Conservation (phyloP, 768 basidiomycete genomes). For the Grammothele lineata region DNA sequence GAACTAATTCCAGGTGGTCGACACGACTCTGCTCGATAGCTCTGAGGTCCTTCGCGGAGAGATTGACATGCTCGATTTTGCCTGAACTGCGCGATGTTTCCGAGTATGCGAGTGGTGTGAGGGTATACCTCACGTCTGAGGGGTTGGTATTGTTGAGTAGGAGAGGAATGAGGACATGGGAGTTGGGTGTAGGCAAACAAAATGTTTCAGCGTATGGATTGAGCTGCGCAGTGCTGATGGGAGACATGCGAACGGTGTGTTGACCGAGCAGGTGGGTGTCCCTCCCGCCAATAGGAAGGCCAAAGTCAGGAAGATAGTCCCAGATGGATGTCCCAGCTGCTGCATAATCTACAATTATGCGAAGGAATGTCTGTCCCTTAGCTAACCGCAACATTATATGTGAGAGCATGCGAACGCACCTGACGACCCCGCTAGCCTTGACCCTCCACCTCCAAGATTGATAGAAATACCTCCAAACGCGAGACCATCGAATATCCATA, state of each 20-base stretch:
- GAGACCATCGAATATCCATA: conserved; percentile 65
- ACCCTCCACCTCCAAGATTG: conserved; percentile 38
- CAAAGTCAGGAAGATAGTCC: conserved; percentile 44
- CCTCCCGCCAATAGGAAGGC: conserved; percentile 43
- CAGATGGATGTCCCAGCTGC: conserved; percentile 35
- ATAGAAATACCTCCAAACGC: conserved; percentile 70
- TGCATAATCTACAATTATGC: too few species aligned
- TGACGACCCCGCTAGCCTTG: conserved; percentile 22
- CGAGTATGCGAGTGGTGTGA: conserved; percentile 58
- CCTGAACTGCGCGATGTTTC: conserved; percentile 33
- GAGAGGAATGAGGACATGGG: conserved; percentile 69
- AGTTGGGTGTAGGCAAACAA: conserved; percentile 57
- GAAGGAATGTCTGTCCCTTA: too few species aligned
- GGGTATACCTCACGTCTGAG: conserved; percentile 63
- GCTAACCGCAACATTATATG: too few species aligned
- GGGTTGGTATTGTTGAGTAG: conserved; percentile 90
- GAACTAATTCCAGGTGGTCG: conserved; percentile 44
- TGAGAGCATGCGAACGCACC: conserved; percentile 25
- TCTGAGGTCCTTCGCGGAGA: conserved; percentile 62
- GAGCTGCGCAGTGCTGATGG: conserved; percentile 88
- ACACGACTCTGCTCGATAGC: conserved; percentile 57
- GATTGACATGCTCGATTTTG: conserved; percentile 50
- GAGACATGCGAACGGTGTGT: conserved; percentile 89
- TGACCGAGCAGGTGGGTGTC: conserved; percentile 75
- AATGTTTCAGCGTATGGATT: conserved; percentile 74